Evolutionary conservation across 2,329 filamentous ascomycete genomes (phyloP), one percentile per base, ranked within the genome.

Genomic region (Pleurostoma richardsiae): DNA sequence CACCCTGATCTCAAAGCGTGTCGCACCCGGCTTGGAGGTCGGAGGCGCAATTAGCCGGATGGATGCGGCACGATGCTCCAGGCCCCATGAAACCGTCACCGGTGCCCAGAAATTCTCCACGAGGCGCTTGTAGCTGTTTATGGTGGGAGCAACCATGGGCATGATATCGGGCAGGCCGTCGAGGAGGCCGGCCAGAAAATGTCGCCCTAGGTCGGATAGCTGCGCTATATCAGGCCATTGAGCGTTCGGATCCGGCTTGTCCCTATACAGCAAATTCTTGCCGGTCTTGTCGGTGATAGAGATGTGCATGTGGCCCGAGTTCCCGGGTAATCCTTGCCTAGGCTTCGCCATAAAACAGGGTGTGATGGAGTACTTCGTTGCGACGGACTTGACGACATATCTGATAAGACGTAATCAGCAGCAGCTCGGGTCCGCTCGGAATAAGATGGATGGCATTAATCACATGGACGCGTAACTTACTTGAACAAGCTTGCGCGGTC

Each of bases 71-170:
- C 94, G 88, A 65, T 99, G 92, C 68, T 97, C 94, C 4, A 96
- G 72, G 1, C 94, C 94, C 94, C 94, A 99, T 0, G 90, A 96
- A 0, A 97, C 94, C 0, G 92, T 96, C 5, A 99, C 94, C 0
- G 94, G 94, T 0, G 94, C 94, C 94, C 94, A 99, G 70, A 96
- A 97, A 70, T 97, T 97, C 73, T 99, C 94, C 3, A 99, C 94
- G 1, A 99, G 79, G 4, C 94, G 85, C 71, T 99, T 99, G 76
- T 99, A 99, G 51, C 89, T 95, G 76, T 99, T 99, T 61, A 99
- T 81, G 1, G 90, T 99, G 0, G 94, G 94, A 1, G 92, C 94
- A 10, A 99, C 76, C 49, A 97, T 75, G 1, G 94, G 94, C 94
- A 99, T 99, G 55, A 97, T 82, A 60, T 96, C 90, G 3, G 94